phyloP scores from a whole-genome alignment of 768 basidiomycete species.

The Auriscalpium microsporum region DNA sequence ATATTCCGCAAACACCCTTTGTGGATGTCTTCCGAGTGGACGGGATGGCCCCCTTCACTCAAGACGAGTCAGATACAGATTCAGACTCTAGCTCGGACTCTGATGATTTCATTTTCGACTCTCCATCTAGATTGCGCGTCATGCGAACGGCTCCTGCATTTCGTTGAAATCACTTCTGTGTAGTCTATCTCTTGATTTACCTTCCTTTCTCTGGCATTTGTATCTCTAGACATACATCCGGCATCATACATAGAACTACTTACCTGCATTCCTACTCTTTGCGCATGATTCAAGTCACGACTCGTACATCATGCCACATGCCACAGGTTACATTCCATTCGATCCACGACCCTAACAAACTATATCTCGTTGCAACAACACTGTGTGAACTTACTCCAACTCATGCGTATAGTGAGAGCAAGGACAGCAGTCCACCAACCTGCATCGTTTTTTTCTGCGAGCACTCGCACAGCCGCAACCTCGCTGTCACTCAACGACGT shows the following conservation, averaged over 20 bases:
- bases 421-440: no score
- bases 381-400: no score
- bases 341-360: no score
- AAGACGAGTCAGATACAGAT: slow-evolving; percentile 20
- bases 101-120: slow-evolving; percentile 30
- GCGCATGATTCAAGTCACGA: no score
- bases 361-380: no score
- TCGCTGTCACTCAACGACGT: no score
- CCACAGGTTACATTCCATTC: no score
- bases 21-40: slow-evolving; percentile 65
- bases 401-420: no score
- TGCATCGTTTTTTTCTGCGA: no score
- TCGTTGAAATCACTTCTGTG: not conserved
- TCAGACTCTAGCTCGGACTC: slow-evolving; percentile 25
- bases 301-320: no score
- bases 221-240: not conserved
- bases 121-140: slow-evolving; percentile 11
- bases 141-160: slow-evolving; percentile 4
- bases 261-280: no score
- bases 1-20: slow-evolving; percentile 73
- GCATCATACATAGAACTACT: not conserved
- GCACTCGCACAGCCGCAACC: no score
- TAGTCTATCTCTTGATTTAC: not conserved
- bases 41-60: slow-evolving; percentile 14
- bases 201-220: not conserved